These are phyloP conservation scores for Parsonsia alboflavescens DNA, from an alignment of 257 asterid species.

Conservation along the genomic window DNA sequence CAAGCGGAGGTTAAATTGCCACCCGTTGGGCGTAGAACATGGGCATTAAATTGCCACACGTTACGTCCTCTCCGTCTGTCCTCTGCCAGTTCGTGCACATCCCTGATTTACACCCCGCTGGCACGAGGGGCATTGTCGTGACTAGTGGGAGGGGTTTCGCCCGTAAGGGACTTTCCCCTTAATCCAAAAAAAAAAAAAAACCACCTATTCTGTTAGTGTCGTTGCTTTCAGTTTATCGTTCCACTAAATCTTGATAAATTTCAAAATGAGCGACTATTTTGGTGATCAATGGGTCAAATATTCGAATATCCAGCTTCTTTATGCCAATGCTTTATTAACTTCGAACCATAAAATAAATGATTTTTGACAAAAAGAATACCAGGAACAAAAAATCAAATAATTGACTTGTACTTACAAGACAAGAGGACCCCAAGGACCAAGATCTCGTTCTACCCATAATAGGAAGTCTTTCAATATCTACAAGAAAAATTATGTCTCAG, in stretches of 20 bases:
- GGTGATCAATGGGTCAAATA: background rate
- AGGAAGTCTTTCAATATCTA: slow-evolving; percentile 91
- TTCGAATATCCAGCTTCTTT: background rate
- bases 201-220: background rate
- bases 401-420: slow-evolving; percentile 68
- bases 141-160: no score
- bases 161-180: no score
- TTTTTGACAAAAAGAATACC: background rate
- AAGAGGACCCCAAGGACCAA: slow-evolving; percentile 99
- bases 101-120: no score
- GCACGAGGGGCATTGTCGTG: no score
- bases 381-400: background rate
- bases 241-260: background rate
- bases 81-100: no score
- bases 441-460: slow-evolving; percentile 84
- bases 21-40: no score
- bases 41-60: no score
- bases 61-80: no score
- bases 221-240: background rate
- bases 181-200: no score
- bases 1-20: no score
- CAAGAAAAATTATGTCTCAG: slow-evolving; percentile 6
- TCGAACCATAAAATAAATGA: background rate
- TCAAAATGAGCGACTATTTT: background rate
- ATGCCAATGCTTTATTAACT: background rate